Conservation (phyloP, 2,329 filamentous ascomycete species). For the Aspergillus bombycis region DNA sequence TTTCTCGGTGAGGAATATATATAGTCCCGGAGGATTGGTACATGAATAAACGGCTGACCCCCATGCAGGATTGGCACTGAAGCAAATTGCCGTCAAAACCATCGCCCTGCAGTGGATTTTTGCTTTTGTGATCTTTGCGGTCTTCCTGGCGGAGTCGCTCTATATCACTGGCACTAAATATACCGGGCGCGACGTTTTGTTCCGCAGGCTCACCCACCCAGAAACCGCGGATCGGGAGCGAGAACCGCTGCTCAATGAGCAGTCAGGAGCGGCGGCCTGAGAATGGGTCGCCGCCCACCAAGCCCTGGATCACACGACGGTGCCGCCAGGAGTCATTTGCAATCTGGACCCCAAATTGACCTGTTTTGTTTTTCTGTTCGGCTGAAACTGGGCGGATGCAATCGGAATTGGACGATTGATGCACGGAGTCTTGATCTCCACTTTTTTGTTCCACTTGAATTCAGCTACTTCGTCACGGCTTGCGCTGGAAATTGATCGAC, state of each 20-base stretch:
- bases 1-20: conserved; percentile 62
- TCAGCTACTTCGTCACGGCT: neutral
- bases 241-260: conserved; percentile 55
- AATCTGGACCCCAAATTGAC: neutral
- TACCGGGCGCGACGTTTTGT: conserved; percentile 39
- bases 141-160: conserved; percentile 71
- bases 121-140: conserved; percentile 77
- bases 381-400: neutral
- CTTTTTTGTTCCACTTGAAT: neutral
- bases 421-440: neutral
- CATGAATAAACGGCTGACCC: neutral
- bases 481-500: neutral
- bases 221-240: conserved; percentile 56
- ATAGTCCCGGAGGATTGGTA: neutral
- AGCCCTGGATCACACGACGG: neutral
- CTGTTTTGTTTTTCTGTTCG: neutral
- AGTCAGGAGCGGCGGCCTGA: conserved; percentile 11
- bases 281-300: neutral
- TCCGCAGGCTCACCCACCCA: conserved; percentile 35
- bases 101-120: conserved; percentile 92
- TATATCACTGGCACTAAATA: conserved; percentile 41
- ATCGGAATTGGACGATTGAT: neutral
- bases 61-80: conserved; percentile 66
- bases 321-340: neutral
- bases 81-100: conserved; percentile 72